Percentiles rank a stretch among this genome's conserved stretches.
Evolutionary conservation across 345 rosid species (phyloP).

Genomic region (Adansonia digitata): DNA sequence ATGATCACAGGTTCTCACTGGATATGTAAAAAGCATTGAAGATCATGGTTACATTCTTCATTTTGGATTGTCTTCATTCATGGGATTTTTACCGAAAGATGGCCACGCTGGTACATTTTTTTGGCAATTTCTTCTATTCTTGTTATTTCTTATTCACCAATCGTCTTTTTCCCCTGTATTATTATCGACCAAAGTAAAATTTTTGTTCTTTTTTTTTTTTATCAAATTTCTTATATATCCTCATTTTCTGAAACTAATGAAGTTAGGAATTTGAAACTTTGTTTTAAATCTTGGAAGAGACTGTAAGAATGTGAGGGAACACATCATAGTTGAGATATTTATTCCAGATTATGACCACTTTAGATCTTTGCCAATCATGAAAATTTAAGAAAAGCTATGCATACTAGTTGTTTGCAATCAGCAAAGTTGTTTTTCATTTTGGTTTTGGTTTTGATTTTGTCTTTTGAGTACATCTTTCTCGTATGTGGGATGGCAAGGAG

Average conservation of each 20-base stretch:
- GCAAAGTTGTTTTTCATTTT: not conserved
- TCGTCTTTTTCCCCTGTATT: not conserved
- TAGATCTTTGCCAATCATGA: not conserved
- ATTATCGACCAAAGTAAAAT: not conserved
- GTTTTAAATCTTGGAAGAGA: not conserved
- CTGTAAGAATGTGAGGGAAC: not conserved
- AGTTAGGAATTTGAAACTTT: not conserved
- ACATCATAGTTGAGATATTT: not conserved
- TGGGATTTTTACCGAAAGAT: constrained; percentile 67
- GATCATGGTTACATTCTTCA: constrained; percentile 96
- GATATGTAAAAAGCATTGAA: constrained; percentile 80
- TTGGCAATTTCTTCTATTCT: not conserved
- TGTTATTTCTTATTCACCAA: not conserved
- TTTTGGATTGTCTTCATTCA: constrained; percentile 73
- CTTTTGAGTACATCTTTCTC: not conserved
- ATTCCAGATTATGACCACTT: not conserved
- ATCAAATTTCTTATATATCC: not conserved
- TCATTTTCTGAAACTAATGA: constrained; percentile 1
- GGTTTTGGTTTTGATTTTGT: not conserved
- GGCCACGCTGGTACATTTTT: constrained; percentile 44
- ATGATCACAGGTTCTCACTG: constrained; percentile 56
- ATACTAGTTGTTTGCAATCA: not conserved
- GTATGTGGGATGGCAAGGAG: not conserved
- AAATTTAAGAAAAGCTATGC: not conserved
- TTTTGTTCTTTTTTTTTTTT: not conserved